Evolutionary conservation across 192 early-diverging fungal species (phyloP), one percentile per base, ranked within the genome.

Genomic region (Coemansia aciculifera): DNA sequence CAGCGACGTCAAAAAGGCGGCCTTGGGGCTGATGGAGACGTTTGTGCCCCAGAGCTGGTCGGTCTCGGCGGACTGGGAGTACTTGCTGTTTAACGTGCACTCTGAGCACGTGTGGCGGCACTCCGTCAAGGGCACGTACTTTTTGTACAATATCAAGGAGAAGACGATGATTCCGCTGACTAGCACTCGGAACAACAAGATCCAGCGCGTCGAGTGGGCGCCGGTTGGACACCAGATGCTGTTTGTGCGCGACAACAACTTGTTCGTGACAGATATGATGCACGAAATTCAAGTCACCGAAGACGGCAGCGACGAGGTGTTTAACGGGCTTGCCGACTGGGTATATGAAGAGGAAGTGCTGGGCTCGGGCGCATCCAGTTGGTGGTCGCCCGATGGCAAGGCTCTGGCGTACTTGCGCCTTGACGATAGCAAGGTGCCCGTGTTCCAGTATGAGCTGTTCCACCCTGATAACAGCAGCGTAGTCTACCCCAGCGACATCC

Each of bases 241-340:
- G 38, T 97, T 92, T 86, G 90, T 97, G 23, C 86, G 89, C 56
- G 88, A 93, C 73, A 97, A 98, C 75, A 88, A 99, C 68, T 37
- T 99, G 8, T 93, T 90, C 75, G 84, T 96, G 19, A 91, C 89
- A 3, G 89, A 94, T 68, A 75, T 91, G 68, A 40, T 39, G 57
- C 75, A 83, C 15, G 89, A 94, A 61, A 86, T 86, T 46, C 89
- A 88, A 44, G 82, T 98, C 34, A 99, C 97, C 2, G 86, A 81
- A 54, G 95, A 97, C 74, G 95, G 95, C 13, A 89, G 90, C 27
- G 79, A 78, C 34, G 86, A 81, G 27, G 86, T 97, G 21, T 91
- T 96, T 67, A 98, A 98, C 71, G 97, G 95, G 7, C 85, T 97
- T 7, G 89, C 94, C n/a, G 97, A 99, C 78, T 99, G 97, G 97